Base-by-base conservation (phyloP, 805 yeast genomes). In the Metschnikowia dekortorum region DNA sequence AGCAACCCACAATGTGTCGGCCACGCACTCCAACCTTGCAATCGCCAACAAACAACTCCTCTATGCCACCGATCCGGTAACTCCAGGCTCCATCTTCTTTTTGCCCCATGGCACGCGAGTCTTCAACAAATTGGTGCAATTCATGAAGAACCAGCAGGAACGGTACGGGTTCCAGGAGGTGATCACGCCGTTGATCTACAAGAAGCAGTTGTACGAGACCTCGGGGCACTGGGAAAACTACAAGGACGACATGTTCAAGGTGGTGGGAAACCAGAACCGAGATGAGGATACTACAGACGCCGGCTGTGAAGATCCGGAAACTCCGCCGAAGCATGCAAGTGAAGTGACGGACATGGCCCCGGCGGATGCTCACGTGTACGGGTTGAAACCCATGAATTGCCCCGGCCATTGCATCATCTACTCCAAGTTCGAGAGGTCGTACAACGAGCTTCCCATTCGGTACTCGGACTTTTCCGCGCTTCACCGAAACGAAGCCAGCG, bases 161-260 rank as follows among this genome's bases (percentile, higher is more conserved):
- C 80, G 77, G 53, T 86, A 84, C 58, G 96, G 96, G 0, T 94
- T 90, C 62, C 83, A 87, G 51, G 98, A 94, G 68, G 97, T 94
- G 6, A 81, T 92, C 29, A 88, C 97, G 0, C 99, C 99, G 1
- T 75, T 92, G 57, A 85, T 94, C 11, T 94, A 85, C 70, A 87
- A 85, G 59, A 84, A 83, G 51, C 79, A 82, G 35, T 71, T 94
- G 14, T 94, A 97, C 97, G 86, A 90, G 66, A 81, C 78, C 46
- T 86, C 96, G 9, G 98, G 98, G 0, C 99, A 94, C 69, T 92
- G 97, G 97, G 87, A 84, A 10, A 91, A 92, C 63, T 92, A 94
- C 65, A 81, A 88, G 58, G 92, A 88, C 36, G 98, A 92, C 66
- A 92, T 92, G 99, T 92, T 91, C 64, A 78, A 81, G 60, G 96